Conservation (phyloP, 1,284 basidiomycete genomes). For the Neolentinus lepideus region DNA sequence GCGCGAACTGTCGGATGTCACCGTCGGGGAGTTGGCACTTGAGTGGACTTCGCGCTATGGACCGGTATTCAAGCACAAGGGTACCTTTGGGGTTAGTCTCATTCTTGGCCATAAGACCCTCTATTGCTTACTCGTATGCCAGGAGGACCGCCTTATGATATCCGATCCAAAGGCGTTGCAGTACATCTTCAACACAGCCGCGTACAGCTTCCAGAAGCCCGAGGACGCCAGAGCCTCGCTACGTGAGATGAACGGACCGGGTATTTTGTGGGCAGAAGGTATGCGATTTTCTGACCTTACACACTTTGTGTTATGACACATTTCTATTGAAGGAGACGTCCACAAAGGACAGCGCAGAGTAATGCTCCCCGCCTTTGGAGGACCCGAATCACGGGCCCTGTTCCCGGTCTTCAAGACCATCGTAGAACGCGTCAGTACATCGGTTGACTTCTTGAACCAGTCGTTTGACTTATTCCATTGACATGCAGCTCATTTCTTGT, state of each 20-base stretch:
- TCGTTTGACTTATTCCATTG: not conserved
- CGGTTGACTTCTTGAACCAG: not conserved
- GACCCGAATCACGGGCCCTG: slow-evolving; percentile 38
- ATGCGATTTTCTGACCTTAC: not conserved
- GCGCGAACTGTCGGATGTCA: no score
- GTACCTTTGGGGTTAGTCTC: no score
- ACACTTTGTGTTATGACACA: not conserved
- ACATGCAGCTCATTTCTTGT: slow-evolving; percentile 1
- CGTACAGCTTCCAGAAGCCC: not conserved
- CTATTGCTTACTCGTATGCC: no score
- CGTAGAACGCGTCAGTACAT: slow-evolving; percentile 32
- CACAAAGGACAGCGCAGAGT: slow-evolving; percentile 13
- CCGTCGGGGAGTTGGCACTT: no score
- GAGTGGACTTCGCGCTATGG: no score
- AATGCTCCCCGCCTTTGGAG: slow-evolving; percentile 15
- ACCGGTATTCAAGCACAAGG: no score
- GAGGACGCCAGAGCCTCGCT: slow-evolving; percentile 11
- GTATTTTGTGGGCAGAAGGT: not conserved
- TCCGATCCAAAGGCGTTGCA: not conserved
- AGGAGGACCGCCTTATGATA: not conserved
- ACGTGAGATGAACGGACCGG: not conserved
- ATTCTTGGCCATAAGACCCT: no score
- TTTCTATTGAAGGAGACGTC: slow-evolving; percentile 17
- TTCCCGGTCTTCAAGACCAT: slow-evolving; percentile 41
- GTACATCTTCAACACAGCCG: not conserved